Evolutionary conservation across 2,329 filamentous ascomycete genomes (phyloP), one percentile per base, ranked within the genome.

Genomic region (Epichloe glyceriae): DNA sequence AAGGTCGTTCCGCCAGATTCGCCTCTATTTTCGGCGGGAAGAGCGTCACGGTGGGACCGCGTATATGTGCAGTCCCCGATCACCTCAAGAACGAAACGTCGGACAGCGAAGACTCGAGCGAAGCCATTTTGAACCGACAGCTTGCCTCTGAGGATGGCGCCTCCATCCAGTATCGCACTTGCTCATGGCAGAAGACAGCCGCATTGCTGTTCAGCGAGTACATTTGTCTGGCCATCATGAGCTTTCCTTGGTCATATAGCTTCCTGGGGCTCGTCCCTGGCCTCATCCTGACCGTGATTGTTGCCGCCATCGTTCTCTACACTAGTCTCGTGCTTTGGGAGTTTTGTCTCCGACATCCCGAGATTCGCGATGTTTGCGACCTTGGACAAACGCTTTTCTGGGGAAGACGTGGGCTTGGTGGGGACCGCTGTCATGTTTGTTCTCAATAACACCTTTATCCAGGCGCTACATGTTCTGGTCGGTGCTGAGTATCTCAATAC

Each of bases 351-450:
- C 81, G 88, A 46, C 88, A 96, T 62, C 90, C 90, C 1, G 88
- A 96, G 65, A 83, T 95, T 53, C 83, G 88, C 58, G 90, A 96
- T 70, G 87, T 95, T 14, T 95, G 89, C 64, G 90, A 96, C 64
- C 86, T 96, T 62, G 90, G 89, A n/a, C 88, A 95, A 67, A 90
- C 90, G 77, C 79, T 96, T 20, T 95, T 95, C 69, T 94, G 85
- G 83, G 83, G 85, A 56, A 87, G 65, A 80, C 78, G 53, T 87
- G 84, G 79, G 79, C 77, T 3, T 83, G 79, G 79, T 83, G 75
- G 64, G 73, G 70, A 83, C 80, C 0, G 89, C 88, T 1, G 70
- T 88, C 64, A 95, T 95, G 86, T 96, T 96, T 67, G 70, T 95
- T 44, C 67, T 95, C 55, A 96, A 96, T 76, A 96, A 95, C 65